phyloP scores from a whole-genome alignment of 2,329 filamentous ascomycete species.

The Venturia nashicola region DNA sequence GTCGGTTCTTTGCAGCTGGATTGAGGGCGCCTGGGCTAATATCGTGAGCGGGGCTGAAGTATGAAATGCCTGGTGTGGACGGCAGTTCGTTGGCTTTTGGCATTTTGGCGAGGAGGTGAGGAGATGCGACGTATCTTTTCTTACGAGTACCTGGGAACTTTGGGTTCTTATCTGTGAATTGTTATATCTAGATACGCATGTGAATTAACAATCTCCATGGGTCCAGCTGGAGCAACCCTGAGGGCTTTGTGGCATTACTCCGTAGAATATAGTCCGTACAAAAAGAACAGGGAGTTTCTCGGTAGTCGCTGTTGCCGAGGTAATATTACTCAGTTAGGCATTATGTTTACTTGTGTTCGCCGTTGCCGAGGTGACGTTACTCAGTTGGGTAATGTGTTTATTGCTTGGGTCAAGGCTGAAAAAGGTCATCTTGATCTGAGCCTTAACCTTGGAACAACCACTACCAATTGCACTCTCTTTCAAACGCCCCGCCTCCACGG shows the following conservation, averaged over 20 bases:
- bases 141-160: too few species aligned
- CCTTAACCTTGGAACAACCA: neutral
- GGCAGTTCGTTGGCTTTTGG: conserved; percentile 1
- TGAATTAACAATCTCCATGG: neutral
- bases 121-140: too few species aligned
- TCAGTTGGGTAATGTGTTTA: conserved; percentile 1
- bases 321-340: neutral
- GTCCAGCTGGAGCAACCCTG: too few species aligned
- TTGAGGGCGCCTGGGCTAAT: conserved; percentile 2
- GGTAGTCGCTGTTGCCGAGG: neutral
- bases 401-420: neutral
- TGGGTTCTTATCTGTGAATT: neutral
- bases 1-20: conserved; percentile 9
- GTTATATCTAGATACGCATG: neutral
- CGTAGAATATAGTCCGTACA: too few species aligned
- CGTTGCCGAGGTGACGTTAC: neutral
- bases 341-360: too few species aligned
- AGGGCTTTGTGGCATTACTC: too few species aligned
- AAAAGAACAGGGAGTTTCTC: neutral
- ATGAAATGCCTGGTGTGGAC: neutral
- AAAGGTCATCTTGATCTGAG: too few species aligned
- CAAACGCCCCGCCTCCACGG: neutral
- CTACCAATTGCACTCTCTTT: neutral
- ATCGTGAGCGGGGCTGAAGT: conserved; percentile 8
- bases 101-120: neutral